These are phyloP conservation scores for Juncus inflexus DNA, from an alignment of 176 grass and related monocot genomes.

Conservation along the genomic window DNA sequence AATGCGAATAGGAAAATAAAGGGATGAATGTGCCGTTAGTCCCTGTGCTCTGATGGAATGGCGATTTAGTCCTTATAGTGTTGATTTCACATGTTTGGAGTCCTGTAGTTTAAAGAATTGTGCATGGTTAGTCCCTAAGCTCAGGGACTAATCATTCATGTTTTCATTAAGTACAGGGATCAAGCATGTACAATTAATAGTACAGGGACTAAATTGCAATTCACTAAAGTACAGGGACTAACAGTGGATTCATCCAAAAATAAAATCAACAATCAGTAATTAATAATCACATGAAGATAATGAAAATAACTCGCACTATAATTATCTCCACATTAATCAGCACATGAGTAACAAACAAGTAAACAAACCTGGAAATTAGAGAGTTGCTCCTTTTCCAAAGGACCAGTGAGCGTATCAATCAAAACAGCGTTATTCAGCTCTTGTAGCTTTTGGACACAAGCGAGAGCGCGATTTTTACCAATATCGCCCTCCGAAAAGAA, in stretches of 20 bases:
- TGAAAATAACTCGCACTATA: too few relatives aligned
- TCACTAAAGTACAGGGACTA: too few relatives aligned
- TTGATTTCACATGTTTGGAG: too few relatives aligned
- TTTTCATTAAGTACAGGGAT: too few relatives aligned
- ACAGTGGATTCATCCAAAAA: not conserved
- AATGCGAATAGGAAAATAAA: not conserved
- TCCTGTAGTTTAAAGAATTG: too few relatives aligned
- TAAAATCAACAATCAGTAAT: conserved; percentile 13
- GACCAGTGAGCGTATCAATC: conserved; percentile 30
- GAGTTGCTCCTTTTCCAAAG: conserved; percentile 39
- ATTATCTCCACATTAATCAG: not conserved
- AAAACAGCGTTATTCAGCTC: conserved; percentile 48
- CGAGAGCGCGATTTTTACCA: conserved; percentile 41
- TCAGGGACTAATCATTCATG: too few relatives aligned
- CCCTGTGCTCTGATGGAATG: too few relatives aligned
- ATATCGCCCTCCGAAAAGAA: conserved; percentile 47
- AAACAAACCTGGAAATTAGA: conserved; percentile 42
- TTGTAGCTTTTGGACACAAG: conserved; percentile 46
- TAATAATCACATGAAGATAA: not conserved
- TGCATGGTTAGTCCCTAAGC: too few relatives aligned
- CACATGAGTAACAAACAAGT: not conserved
- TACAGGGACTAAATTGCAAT: too few relatives aligned
- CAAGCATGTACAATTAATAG: too few relatives aligned
- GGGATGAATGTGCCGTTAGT: too few relatives aligned
- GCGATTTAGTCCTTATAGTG: too few relatives aligned